Percentiles rank a stretch among this genome's conserved stretches.
These are phyloP conservation scores for Sugiyamaella castrensis DNA, from an alignment of 1,139 yeast genomes.

Conservation along the genomic window DNA sequence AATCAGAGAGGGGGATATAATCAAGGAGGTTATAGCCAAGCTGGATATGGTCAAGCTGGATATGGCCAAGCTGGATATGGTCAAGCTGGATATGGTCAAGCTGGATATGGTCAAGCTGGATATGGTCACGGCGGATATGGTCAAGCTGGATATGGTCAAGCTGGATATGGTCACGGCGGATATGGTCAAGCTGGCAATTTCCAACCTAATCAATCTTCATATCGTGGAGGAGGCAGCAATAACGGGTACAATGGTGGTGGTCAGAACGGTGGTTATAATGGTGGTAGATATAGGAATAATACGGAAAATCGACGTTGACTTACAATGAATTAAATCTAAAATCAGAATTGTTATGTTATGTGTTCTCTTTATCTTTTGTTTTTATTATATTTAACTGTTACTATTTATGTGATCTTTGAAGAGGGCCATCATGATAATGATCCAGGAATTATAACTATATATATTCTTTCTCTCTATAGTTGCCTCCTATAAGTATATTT, in stretches of 20 bases:
- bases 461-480: background rate
- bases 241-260: constrained; percentile 12
- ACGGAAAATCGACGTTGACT: constrained; percentile 11
- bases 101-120: constrained; percentile 7
- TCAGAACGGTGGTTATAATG: constrained; percentile 5
- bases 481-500: background rate
- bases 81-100: constrained; percentile 4
- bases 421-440: too few species aligned
- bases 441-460: background rate
- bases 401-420: background rate
- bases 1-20: constrained; percentile 16
- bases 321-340: background rate
- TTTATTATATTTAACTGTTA: background rate
- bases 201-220: too few species aligned
- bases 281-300: constrained; percentile 14
- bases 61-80: constrained; percentile 8
- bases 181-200: constrained; percentile 9
- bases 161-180: constrained; percentile 15
- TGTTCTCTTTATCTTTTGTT: background rate
- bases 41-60: constrained; percentile 8
- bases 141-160: constrained; percentile 15
- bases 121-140: constrained; percentile 11
- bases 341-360: too few species aligned
- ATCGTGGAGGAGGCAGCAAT: constrained; percentile 4
- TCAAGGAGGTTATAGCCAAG: constrained; percentile 8